phyloP scores from a whole-genome alignment of 441 rosid species.

The Manihot esculenta region DNA sequence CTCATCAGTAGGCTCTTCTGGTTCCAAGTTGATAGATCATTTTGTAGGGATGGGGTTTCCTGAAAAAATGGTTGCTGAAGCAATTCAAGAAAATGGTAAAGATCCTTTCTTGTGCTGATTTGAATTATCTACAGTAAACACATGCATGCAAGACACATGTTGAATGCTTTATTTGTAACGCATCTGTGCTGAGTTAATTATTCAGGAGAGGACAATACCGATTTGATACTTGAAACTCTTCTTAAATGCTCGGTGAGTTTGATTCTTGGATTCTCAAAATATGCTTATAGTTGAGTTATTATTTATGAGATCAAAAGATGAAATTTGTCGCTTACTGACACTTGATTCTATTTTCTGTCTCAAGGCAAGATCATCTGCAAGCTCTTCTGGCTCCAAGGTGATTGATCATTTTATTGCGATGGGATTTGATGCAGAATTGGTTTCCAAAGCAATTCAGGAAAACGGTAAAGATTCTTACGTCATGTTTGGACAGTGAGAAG shows the following conservation, averaged over 20 bases:
- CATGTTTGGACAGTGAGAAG: too few relatives aligned
- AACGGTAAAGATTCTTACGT: slow-evolving; percentile 48
- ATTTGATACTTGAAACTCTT: slow-evolving; percentile 59
- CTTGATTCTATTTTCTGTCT: slow-evolving; percentile 16
- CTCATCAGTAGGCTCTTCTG: slow-evolving; percentile 47
- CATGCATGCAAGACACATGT: neutral
- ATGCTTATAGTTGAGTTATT: slow-evolving; percentile 2
- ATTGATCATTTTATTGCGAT: slow-evolving; percentile 62
- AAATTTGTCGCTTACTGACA: neutral
- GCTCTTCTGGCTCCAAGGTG: slow-evolving; percentile 67
- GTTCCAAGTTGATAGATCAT: slow-evolving; percentile 45
- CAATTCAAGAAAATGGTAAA: slow-evolving; percentile 63
- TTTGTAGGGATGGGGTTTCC: slow-evolving; percentile 72
- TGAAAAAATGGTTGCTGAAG: slow-evolving; percentile 53
- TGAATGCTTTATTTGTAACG: slow-evolving; percentile 19
- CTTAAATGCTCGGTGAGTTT: slow-evolving; percentile 56
- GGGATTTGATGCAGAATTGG: slow-evolving; percentile 67
- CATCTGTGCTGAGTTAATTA: slow-evolving; percentile 20
- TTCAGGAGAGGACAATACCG: slow-evolving; percentile 62
- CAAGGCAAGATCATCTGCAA: slow-evolving; percentile 46
- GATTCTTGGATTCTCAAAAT: slow-evolving; percentile 6
- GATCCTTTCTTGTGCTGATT: neutral
- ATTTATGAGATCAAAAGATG: neutral
- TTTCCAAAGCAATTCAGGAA: slow-evolving; percentile 59
- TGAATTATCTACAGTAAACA: neutral